Conservation (phyloP, 257 asterid genomes). For the Linderniella brevidens region DNA sequence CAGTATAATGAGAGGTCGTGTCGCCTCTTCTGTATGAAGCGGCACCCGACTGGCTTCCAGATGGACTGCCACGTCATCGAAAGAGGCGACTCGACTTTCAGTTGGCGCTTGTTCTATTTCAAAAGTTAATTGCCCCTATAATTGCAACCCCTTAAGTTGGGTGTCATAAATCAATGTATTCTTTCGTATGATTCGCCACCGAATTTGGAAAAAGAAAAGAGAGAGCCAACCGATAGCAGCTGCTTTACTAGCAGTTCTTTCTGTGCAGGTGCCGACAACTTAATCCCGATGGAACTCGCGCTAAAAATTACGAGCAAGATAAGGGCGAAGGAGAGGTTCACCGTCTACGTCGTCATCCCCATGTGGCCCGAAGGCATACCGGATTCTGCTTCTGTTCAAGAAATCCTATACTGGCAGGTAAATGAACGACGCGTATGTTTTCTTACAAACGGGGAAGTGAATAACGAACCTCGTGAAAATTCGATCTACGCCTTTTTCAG, state of each 20-base stretch:
- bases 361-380: constrained; percentile 11
- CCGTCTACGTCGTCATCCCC: constrained; percentile 8
- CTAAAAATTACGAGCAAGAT: constrained; percentile 7
- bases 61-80: no score
- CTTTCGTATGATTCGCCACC: not conserved
- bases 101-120: no score
- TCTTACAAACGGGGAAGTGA: not conserved
- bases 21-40: no score
- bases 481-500: no score
- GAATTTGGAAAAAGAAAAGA: not conserved
- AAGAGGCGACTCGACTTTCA: no score
- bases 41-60: no score
- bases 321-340: constrained; percentile 7
- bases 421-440: not conserved
- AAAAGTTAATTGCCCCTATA: no score
- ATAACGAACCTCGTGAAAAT: not conserved
- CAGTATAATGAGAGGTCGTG: no score
- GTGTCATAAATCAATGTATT: no score
- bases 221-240: no score
- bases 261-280: constrained; percentile 5
- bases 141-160: no score
- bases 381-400: constrained; percentile 6
- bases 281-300: constrained; percentile 7
- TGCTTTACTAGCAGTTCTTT: not conserved
- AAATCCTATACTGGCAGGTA: constrained; percentile 11